These are phyloP conservation scores for Atkinsonella hypoxylon DNA, from an alignment of 2,329 filamentous ascomycete species.

Conservation along the genomic window DNA sequence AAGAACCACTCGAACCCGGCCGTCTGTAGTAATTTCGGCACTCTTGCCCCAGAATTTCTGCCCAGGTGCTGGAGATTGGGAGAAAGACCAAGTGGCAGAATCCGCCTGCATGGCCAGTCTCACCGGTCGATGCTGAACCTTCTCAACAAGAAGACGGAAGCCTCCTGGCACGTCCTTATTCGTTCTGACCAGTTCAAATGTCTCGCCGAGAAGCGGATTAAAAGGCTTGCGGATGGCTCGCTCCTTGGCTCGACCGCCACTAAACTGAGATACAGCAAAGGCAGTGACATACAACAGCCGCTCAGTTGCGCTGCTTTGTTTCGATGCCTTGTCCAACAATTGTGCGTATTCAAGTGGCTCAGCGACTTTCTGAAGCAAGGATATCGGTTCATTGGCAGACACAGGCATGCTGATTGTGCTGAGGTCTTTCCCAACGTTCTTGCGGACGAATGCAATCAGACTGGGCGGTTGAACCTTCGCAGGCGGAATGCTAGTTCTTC, in stretches of 20 bases:
- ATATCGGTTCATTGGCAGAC: constrained; percentile 86
- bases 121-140: constrained; percentile 86
- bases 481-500: constrained; percentile 59
- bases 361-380: constrained; percentile 74
- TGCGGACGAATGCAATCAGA: constrained; percentile 85
- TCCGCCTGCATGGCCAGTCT: constrained; percentile 91
- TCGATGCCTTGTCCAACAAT: constrained; percentile 64
- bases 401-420: constrained; percentile 97
- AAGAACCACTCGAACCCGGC: constrained; percentile 67
- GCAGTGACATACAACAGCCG: constrained; percentile 76
- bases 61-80: constrained; percentile 75
- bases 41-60: constrained; percentile 99
- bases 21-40: constrained; percentile 86
- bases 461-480: constrained; percentile 75
- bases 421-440: constrained; percentile 96
- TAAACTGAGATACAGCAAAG: constrained; percentile 83
- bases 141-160: constrained; percentile 88
- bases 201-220: constrained; percentile 93
- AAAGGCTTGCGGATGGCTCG: constrained; percentile 92
- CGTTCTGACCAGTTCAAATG: constrained; percentile 80
- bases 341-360: constrained; percentile 87
- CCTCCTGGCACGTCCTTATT: constrained; percentile 61
- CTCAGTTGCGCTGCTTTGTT: constrained; percentile 47
- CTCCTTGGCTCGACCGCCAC: constrained; percentile 72
- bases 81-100: constrained; percentile 69